These are phyloP conservation scores for Sonneratia alba DNA, from an alignment of 345 rosid genomes.

Conservation along the genomic window DNA sequence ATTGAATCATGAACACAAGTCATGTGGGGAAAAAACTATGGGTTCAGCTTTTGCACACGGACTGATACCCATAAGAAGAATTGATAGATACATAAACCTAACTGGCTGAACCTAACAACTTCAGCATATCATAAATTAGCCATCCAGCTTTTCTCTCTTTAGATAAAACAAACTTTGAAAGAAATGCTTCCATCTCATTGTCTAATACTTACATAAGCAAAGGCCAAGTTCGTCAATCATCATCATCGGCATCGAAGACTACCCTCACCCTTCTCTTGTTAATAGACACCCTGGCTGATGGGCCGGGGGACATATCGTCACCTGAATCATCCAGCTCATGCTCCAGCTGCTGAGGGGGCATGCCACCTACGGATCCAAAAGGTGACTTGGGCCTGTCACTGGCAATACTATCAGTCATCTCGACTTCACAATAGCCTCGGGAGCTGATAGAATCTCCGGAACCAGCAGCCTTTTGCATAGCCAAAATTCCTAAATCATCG, in stretches of 20 bases:
- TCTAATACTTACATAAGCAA: not conserved
- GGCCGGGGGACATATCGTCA: slow-evolving; percentile 20
- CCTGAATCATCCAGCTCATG: slow-evolving; percentile 40
- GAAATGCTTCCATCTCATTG: too few species aligned
- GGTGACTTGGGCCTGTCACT: slow-evolving; percentile 13
- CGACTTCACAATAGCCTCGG: slow-evolving; percentile 21
- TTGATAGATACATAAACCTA: too few species aligned
- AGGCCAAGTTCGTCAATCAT: slow-evolving; percentile 18
- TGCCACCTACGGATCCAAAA: slow-evolving; percentile 11
- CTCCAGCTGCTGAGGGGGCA: slow-evolving; percentile 18
- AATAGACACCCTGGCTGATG: slow-evolving; percentile 17
- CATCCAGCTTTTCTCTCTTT: too few species aligned
- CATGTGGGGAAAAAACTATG: too few species aligned
- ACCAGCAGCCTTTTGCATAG: slow-evolving; percentile 8
- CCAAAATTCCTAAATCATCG: slow-evolving; percentile 2
- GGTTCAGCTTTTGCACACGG: too few species aligned
- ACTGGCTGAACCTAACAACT: too few species aligned
- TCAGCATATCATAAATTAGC: too few species aligned
- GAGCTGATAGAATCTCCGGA: slow-evolving; percentile 8
- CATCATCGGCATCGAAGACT: slow-evolving; percentile 53
- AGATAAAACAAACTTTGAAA: too few species aligned
- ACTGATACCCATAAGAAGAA: too few species aligned
- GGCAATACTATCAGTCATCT: slow-evolving; percentile 11
- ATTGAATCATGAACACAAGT: too few species aligned
- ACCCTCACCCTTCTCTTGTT: slow-evolving; percentile 51